These are phyloP conservation scores for Benincasa hispida DNA, from an alignment of 306 rosid species.

Conservation along the genomic window DNA sequence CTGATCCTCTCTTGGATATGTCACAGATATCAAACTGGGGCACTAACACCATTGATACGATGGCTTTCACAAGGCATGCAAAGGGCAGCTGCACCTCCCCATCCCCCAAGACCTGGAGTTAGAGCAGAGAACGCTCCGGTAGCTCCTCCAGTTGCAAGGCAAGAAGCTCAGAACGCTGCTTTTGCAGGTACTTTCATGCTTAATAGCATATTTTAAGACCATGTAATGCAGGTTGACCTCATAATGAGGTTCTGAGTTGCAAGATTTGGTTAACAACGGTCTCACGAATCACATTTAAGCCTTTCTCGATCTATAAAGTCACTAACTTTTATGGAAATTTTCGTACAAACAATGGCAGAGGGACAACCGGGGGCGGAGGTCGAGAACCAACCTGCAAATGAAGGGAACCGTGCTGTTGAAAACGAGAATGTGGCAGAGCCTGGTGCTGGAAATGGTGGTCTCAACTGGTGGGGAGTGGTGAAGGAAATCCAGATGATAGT, in stretches of 20 bases:
- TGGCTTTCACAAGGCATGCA: slow-evolving; percentile 97
- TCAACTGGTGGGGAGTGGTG: slow-evolving; percentile 89
- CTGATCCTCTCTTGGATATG: slow-evolving; percentile 5
- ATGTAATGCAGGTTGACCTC: too few relatives aligned
- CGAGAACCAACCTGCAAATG: slow-evolving; percentile 41
- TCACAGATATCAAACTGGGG: slow-evolving; percentile 87
- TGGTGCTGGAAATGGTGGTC: slow-evolving; percentile 48
- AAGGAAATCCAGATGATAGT: slow-evolving; percentile 92
- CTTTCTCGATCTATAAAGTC: neutral
- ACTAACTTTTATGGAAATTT: neutral
- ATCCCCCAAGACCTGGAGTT: slow-evolving; percentile 64
- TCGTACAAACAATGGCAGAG: slow-evolving; percentile 24
- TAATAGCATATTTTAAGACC: neutral
- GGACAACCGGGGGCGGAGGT: slow-evolving; percentile 46
- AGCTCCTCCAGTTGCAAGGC: slow-evolving; percentile 61
- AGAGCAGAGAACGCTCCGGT: slow-evolving; percentile 52
- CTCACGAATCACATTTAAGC: neutral
- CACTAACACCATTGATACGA: slow-evolving; percentile 67
- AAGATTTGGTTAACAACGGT: neutral
- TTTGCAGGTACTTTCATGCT: slow-evolving; percentile 43
- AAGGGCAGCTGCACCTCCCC: slow-evolving; percentile 93
- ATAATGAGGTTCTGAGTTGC: neutral
- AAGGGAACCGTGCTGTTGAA: slow-evolving; percentile 31
- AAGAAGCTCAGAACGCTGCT: slow-evolving; percentile 44
- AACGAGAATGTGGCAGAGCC: slow-evolving; percentile 51